These are phyloP conservation scores for Paraconiothyrium sp. DNA, from an alignment of 2,329 filamentous ascomycete genomes.

Conservation along the genomic window DNA sequence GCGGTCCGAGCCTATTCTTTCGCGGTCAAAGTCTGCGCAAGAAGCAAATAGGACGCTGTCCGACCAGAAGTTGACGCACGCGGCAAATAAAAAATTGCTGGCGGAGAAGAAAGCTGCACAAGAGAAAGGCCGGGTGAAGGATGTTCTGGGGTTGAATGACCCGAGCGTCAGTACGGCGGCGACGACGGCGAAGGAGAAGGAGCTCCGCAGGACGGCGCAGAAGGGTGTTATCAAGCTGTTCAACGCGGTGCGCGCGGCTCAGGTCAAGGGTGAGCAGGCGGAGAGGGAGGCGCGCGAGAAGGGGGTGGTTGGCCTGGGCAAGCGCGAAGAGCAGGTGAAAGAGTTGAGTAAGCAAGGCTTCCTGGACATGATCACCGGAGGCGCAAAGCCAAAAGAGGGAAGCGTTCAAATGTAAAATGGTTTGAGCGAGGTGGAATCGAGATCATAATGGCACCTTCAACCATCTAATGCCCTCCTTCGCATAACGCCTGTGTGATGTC, in stretches of 20 bases:
- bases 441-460: slow-evolving; percentile 12
- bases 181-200: slow-evolving; percentile 76
- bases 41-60: slow-evolving; percentile 76
- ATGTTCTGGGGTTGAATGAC: slow-evolving; percentile 77
- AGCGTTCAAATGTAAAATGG: slow-evolving; percentile 24
- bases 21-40: slow-evolving; percentile 79
- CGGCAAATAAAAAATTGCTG: slow-evolving; percentile 79
- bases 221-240: slow-evolving; percentile 95
- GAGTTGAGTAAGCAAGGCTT: slow-evolving; percentile 99
- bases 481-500: slow-evolving; percentile 6
- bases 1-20: slow-evolving; percentile 88
- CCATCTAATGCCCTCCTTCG: slow-evolving; percentile 7
- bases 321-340: slow-evolving; percentile 86
- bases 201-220: slow-evolving; percentile 86
- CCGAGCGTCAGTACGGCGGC: slow-evolving; percentile 58
- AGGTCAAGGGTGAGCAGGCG: slow-evolving; percentile 85
- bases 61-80: slow-evolving; percentile 81
- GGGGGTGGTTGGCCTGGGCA: slow-evolving; percentile 79
- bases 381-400: slow-evolving; percentile 57
- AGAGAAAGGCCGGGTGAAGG: slow-evolving; percentile 88
- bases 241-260: slow-evolving; percentile 91
- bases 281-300: slow-evolving; percentile 74
- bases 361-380: slow-evolving; percentile 81
- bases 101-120: slow-evolving; percentile 80
- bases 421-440: slow-evolving; percentile 11